A percentile compares a stretch with the other conserved stretches of the same genome.
Conservation (phyloP, 352 stramenopile species). For the Phytophthora pini region DNA sequence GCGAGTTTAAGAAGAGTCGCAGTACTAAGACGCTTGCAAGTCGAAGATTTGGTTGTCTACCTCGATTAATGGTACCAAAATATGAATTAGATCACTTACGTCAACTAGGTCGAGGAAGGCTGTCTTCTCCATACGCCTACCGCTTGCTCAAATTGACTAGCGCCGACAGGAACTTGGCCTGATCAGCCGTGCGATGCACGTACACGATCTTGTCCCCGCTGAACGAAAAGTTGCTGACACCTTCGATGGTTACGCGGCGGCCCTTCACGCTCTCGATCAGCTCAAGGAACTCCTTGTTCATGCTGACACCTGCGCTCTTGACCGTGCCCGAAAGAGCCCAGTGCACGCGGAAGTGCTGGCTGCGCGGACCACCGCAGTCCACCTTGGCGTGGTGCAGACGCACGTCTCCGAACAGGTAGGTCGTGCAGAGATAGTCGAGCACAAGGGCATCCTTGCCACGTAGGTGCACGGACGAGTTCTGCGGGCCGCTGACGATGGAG, state of each 20-base stretch:
- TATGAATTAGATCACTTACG: slow-evolving; percentile 14
- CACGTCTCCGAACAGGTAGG: slow-evolving; percentile 81
- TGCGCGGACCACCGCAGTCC: slow-evolving; percentile 81
- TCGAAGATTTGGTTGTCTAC: too few relatives aligned
- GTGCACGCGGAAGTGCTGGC: slow-evolving; percentile 88
- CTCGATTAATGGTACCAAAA: too few relatives aligned
- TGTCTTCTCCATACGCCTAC: slow-evolving; percentile 28
- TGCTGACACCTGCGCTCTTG: slow-evolving; percentile 80
- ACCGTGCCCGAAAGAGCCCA: slow-evolving; percentile 81
- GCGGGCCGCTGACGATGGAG: slow-evolving; percentile 85
- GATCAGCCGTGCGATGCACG: slow-evolving; percentile 87
- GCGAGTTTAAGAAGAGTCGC: too few relatives aligned
- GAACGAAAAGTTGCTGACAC: slow-evolving; percentile 90
- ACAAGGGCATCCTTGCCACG: slow-evolving; percentile 84
- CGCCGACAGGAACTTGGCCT: slow-evolving; percentile 87
- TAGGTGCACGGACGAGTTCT: slow-evolving; percentile 87
- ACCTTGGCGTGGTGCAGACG: slow-evolving; percentile 82
- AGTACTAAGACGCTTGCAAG: too few relatives aligned
- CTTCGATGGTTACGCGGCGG: slow-evolving; percentile 81
- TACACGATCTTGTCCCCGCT: slow-evolving; percentile 90
- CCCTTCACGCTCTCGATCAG: slow-evolving; percentile 86
- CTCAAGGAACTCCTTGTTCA: slow-evolving; percentile 90
- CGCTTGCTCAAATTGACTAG: slow-evolving; percentile 82
- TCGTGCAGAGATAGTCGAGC: slow-evolving; percentile 89
- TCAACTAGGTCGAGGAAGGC: neutral